Base-by-base conservation (phyloP, 805 yeast genomes). In the Starmerella apis region DNA sequence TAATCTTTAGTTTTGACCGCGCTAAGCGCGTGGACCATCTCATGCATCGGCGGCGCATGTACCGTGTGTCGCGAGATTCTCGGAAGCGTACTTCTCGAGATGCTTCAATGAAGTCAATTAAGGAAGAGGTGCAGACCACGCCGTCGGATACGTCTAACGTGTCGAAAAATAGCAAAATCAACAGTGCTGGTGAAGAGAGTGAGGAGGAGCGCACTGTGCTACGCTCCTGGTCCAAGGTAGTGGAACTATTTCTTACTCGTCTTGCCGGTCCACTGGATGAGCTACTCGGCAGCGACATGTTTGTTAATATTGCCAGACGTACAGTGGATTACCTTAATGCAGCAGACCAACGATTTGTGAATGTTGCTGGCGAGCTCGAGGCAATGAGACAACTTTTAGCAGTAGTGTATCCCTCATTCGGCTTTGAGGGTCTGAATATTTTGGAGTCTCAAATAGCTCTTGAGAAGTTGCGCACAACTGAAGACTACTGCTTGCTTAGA, bases 391-490 rank as follows among this genome's bases (percentile, higher is more conserved):
- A 63, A 54, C 45, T 64, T 3, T 41, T 62, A 31, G 51, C 56
- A 3, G 42, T 55, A 1, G 52, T 60, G 2, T 55, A 43, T 33
- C 63, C 64, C 10, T 25, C 50, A 23, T 25, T 44, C 35, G 46
- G 39, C 14, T 38, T 49, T 18, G 48, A 32, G 8, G 46, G 50
- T 11, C 50, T 59, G 16, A 49, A 49, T 33, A 49, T 49, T 8
- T 44, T 56, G 24, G 58, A 53, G 30, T 36, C 52, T 9, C 46
- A 39, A 10, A 47, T 49, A 4, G 46, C 51, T 13, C 55, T 64
- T 18, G 68, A 65, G 49, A 65, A 65, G 51, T 59, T 65, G 42
- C 58, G 64, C n/a, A 59, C 63, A 13, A 56, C 65, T 13, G 60
- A 58, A 25, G 64, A 65, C 49, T 65, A 64, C 56, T 54, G 56